Base-by-base conservation (phyloP, 2,329 filamentous ascomycete genomes). In the Eurotiales sp. region DNA sequence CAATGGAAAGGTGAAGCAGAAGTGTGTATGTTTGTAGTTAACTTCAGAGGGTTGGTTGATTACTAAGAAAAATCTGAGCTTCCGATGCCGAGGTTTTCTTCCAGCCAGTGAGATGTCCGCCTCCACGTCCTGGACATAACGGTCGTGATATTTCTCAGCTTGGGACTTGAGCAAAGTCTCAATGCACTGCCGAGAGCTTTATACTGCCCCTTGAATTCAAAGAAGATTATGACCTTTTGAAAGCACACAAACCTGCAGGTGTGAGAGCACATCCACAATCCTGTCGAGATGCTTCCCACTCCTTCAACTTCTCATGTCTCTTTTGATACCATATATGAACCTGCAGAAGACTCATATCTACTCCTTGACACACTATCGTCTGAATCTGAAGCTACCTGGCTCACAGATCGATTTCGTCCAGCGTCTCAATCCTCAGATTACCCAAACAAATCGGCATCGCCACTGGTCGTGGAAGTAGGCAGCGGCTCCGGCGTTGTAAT, bases 201-300 rank as follows among this genome's bases (percentile, higher is more conserved):
- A n/a, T n/a, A n/a, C n/a, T n/a, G n/a, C n/a, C n/a, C n/a, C n/a
- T n/a, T n/a, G n/a, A n/a, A n/a, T n/a, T n/a, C n/a, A n/a, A n/a
- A n/a, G n/a, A n/a, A n/a, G n/a, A n/a, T n/a, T n/a, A n/a, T n/a
- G n/a, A n/a, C n/a, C n/a, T n/a, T n/a, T n/a, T n/a, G n/a, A n/a
- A n/a, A n/a, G n/a, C n/a, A n/a, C n/a, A n/a, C n/a, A n/a, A n/a
- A n/a, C n/a, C n/a, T n/a, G n/a, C n/a, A n/a, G n/a, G n/a, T n/a
- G n/a, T n/a, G n/a, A n/a, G n/a, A n/a, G n/a, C n/a, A n/a, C n/a
- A n/a, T n/a, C n/a, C n/a, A n/a, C n/a, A n/a, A n/a, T n/a, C n/a
- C n/a, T n/a, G n/a, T n/a, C n/a, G n/a, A n/a, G n/a, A 96, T 96
- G 91, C 82, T 99, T 23, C 91, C 92, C 8, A 99, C 93, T 1